Evolutionary conservation across 495 filamentous ascomycete genomes (phyloP).

Genomic region (Parachaetomium inaequale): DNA sequence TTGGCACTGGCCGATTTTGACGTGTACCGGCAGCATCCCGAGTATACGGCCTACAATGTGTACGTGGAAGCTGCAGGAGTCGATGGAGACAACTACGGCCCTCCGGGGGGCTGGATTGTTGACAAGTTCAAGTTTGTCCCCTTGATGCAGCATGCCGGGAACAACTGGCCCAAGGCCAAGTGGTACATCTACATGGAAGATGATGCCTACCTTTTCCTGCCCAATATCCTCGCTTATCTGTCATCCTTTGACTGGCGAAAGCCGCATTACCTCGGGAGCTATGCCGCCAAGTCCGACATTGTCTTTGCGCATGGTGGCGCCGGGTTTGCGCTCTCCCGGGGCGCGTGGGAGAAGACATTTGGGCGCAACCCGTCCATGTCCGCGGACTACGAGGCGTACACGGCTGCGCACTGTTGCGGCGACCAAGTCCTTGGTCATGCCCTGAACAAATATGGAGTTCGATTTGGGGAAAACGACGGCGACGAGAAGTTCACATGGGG

Average conservation of each 20-base stretch:
- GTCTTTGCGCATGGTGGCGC: slow-evolving; percentile 17
- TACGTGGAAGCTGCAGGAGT: slow-evolving; percentile 12
- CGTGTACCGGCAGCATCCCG: slow-evolving; percentile 12
- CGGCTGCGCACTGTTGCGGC: slow-evolving; percentile 16
- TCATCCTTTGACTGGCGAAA: slow-evolving; percentile 6
- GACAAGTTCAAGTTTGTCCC: slow-evolving; percentile 19
- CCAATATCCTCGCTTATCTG: slow-evolving; percentile 12
- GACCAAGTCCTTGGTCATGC: slow-evolving; percentile 18
- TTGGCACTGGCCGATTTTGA: slow-evolving; percentile 8
- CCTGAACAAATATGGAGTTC: slow-evolving; percentile 15
- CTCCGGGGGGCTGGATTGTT: slow-evolving; percentile 15
- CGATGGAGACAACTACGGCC: slow-evolving; percentile 18
- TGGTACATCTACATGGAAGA: slow-evolving; percentile 23
- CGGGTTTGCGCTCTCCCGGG: slow-evolving; percentile 13
- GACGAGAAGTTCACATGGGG: slow-evolving; percentile 20
- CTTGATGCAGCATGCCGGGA: slow-evolving; percentile 14
- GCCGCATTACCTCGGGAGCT: slow-evolving; percentile 16
- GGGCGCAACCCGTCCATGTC: slow-evolving; percentile 6
- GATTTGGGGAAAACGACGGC: slow-evolving; percentile 14
- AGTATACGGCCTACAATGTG: slow-evolving; percentile 7
- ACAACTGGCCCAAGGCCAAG: slow-evolving; percentile 12
- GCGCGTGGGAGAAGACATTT: slow-evolving; percentile 15
- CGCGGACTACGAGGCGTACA: slow-evolving; percentile 16
- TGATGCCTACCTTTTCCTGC: slow-evolving; percentile 17
- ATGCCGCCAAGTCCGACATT: slow-evolving; percentile 13